phyloP scores from a whole-genome alignment of 768 basidiomycete genomes.

The Boletus tylopilopsis region DNA sequence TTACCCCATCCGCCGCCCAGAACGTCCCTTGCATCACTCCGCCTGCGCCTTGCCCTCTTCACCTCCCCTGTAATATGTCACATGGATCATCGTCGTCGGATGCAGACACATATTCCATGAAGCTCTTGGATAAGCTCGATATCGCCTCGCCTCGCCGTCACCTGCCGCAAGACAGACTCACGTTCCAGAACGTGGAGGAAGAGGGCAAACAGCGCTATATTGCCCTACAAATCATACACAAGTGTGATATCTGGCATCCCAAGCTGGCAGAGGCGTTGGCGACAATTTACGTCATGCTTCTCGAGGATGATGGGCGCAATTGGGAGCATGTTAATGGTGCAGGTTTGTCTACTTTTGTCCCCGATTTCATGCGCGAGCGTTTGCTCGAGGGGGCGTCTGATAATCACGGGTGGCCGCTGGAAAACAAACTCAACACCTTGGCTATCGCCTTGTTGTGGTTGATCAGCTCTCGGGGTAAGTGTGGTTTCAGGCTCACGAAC shows the following conservation, averaged over 20 bases:
- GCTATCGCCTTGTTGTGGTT: conserved; percentile 49
- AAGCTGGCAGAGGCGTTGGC: conserved; percentile 44
- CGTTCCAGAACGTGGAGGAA: conserved; percentile 33
- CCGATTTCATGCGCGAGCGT: conserved; percentile 36
- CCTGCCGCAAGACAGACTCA: conserved; percentile 25
- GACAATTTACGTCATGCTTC: conserved; percentile 54
- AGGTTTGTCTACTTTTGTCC: conserved; percentile 39
- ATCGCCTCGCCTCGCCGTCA: conserved; percentile 38
- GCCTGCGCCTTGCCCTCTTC: conserved; percentile 28
- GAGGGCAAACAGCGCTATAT: conserved; percentile 46
- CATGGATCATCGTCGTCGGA: conserved; percentile 22
- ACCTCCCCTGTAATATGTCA: conserved; percentile 34
- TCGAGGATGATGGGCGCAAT: conserved; percentile 53
- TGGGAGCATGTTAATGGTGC: conserved; percentile 44
- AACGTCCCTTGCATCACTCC: conserved; percentile 33
- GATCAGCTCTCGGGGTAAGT: conserved; percentile 31
- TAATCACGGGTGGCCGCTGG: conserved; percentile 48
- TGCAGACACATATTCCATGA: conserved; percentile 30
- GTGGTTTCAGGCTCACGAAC: not conserved
- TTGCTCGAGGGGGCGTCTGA: conserved; percentile 36
- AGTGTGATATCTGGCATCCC: conserved; percentile 34
- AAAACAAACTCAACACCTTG: conserved; percentile 43
- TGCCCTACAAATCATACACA: conserved; percentile 44
- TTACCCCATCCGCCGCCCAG: conserved; percentile 31
- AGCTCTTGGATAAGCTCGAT: conserved; percentile 52